These are phyloP conservation scores for Cubamyces sp. DNA, from an alignment of 768 basidiomycete species.

Conservation along the genomic window DNA sequence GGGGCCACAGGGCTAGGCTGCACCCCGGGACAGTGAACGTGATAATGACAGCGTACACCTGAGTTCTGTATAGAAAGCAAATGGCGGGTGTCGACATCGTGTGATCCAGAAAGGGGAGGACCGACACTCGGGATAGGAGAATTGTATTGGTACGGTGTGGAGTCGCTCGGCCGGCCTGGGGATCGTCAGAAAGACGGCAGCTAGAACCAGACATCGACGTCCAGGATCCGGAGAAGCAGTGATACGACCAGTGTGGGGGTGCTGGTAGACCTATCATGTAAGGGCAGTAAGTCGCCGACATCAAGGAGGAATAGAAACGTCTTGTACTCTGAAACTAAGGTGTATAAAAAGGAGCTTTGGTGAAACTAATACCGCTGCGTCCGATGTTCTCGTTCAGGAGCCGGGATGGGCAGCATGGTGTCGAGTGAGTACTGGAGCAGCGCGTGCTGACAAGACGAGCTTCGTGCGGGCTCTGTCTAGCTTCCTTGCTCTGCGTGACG, in stretches of 20 bases:
- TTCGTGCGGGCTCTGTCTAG: too few species aligned
- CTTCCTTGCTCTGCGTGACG: too few species aligned
- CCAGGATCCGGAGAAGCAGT: not conserved
- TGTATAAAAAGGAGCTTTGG: too few species aligned
- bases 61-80: not conserved
- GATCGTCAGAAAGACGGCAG: not conserved
- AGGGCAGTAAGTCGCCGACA: too few species aligned
- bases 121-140: not conserved
- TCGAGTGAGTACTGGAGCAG: too few species aligned
- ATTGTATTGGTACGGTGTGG: not conserved
- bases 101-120: not conserved
- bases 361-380: too few species aligned
- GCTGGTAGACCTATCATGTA: too few species aligned
- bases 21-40: not conserved
- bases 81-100: not conserved
- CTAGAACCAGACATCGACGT: not conserved
- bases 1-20: not conserved
- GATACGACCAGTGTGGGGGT: not conserved
- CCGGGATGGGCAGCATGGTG: too few species aligned
- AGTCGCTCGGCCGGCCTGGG: conserved; percentile 5
- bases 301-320: too few species aligned
- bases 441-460: not conserved
- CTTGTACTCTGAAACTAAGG: too few species aligned
- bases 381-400: too few species aligned
- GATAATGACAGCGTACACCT: not conserved